Conservation (phyloP, 2,329 filamentous ascomycete species). For the Emergomyces africanus region DNA sequence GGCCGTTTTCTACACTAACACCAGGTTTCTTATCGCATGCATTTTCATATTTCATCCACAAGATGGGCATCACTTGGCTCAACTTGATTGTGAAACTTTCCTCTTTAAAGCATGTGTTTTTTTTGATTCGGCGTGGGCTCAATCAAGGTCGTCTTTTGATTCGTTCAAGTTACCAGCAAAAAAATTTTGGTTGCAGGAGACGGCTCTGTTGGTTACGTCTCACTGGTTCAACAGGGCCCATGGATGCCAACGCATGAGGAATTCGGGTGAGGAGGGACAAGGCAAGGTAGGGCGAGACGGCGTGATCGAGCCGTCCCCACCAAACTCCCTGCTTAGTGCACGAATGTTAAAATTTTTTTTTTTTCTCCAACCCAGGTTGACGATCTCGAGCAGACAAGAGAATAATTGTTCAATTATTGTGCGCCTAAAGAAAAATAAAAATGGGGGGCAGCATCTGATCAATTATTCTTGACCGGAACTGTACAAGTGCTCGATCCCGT, state of each 20-base stretch:
- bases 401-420: neutral
- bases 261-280: too few species aligned
- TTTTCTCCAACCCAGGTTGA: neutral
- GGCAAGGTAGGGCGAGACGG: neutral
- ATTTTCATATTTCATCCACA: neutral
- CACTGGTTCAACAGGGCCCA: neutral
- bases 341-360: neutral
- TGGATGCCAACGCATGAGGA: neutral
- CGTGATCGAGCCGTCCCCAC: neutral
- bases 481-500: neutral
- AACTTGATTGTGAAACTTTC: neutral
- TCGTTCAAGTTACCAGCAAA: neutral
- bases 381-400: neutral
- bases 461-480: neutral
- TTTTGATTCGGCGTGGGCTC: neutral
- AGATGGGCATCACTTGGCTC: neutral
- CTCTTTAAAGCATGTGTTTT: neutral
- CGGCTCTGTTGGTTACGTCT: neutral
- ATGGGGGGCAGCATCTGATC: neutral
- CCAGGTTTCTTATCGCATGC: neutral
- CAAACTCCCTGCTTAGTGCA: neutral
- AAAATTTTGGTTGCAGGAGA: neutral
- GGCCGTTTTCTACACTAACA: neutral
- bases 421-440: neutral
- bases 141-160: neutral